Percentiles rank a stretch among this genome's conserved stretches.
Evolutionary conservation across 1,284 basidiomycete species (phyloP).

Genomic region (Malassezia psittaci): DNA sequence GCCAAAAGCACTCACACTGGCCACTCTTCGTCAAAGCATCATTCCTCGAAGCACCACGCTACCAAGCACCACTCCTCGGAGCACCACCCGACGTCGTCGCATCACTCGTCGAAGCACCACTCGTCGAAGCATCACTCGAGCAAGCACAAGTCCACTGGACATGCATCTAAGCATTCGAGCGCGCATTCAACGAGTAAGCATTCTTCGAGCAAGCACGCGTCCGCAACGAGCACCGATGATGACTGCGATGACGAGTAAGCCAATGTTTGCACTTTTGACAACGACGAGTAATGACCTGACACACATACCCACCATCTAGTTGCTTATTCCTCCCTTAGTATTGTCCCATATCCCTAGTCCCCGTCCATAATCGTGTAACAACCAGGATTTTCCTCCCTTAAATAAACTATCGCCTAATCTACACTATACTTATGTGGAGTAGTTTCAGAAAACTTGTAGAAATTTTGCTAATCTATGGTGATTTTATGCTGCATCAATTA

Average conservation of each 20-base stretch:
- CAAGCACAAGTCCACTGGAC: background rate
- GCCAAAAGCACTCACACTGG: background rate
- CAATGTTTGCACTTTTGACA: background rate
- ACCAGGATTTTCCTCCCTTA: too few relatives aligned
- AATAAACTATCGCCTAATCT: too few relatives aligned
- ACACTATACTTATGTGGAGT: too few relatives aligned
- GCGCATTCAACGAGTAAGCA: background rate
- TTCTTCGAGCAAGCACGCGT: background rate
- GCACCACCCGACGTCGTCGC: constrained; percentile 1
- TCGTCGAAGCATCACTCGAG: background rate
- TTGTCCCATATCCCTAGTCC: background rate
- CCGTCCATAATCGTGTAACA: too few relatives aligned
- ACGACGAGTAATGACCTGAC: background rate
- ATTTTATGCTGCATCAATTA: too few relatives aligned
- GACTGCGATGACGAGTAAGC: constrained; percentile 4
- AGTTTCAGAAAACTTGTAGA: too few relatives aligned
- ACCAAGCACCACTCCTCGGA: constrained; percentile 1
- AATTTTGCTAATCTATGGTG: too few relatives aligned
- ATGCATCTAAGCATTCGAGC: too few relatives aligned
- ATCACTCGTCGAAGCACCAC: background rate
- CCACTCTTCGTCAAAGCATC: background rate
- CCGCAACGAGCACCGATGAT: background rate
- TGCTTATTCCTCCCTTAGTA: background rate
- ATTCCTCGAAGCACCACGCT: background rate
- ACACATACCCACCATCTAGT: constrained; percentile 1